A percentile compares a stretch with the other conserved stretches of the same genome.
These are phyloP conservation scores for Claviceps digitariae DNA, from an alignment of 2,329 filamentous ascomycete species.

Conservation along the genomic window DNA sequence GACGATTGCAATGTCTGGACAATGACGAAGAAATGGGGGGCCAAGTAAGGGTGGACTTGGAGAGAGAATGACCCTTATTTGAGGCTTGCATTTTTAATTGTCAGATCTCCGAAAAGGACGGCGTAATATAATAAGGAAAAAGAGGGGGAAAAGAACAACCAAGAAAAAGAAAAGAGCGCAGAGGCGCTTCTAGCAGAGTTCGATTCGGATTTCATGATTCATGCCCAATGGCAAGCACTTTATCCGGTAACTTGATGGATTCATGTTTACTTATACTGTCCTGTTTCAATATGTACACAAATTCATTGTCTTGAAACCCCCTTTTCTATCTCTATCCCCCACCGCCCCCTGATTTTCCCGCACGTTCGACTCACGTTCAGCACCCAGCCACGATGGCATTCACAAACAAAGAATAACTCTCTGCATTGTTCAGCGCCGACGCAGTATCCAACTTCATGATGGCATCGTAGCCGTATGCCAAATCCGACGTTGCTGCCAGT, in stretches of 20 bases:
- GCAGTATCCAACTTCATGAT: constrained; percentile 31
- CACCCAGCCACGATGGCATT: constrained; percentile 26
- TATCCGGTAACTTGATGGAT: no score
- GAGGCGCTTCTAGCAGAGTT: background rate
- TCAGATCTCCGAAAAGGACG: no score
- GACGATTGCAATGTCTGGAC: constrained; percentile 9
- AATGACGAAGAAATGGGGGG: background rate
- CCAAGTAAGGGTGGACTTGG: background rate
- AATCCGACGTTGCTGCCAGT: constrained; percentile 46
- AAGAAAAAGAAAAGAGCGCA: background rate
- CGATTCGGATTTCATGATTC: background rate
- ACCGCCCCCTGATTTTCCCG: no score
- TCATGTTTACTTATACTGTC: no score
- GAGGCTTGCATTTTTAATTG: no score
- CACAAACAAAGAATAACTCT: constrained; percentile 35
- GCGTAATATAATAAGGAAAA: no score
- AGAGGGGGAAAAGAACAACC: no score
- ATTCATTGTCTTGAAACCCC: background rate
- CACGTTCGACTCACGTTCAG: constrained; percentile 10
- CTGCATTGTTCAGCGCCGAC: constrained; percentile 49
- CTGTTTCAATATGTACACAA: background rate
- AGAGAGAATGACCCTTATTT: no score
- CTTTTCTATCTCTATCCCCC: background rate
- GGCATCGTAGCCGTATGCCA: constrained; percentile 40
- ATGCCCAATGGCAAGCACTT: background rate